A percentile compares a stretch with the other conserved stretches of the same genome.
Conservation (phyloP, 768 basidiomycete species). For the Mycena rebaudengoi region DNA sequence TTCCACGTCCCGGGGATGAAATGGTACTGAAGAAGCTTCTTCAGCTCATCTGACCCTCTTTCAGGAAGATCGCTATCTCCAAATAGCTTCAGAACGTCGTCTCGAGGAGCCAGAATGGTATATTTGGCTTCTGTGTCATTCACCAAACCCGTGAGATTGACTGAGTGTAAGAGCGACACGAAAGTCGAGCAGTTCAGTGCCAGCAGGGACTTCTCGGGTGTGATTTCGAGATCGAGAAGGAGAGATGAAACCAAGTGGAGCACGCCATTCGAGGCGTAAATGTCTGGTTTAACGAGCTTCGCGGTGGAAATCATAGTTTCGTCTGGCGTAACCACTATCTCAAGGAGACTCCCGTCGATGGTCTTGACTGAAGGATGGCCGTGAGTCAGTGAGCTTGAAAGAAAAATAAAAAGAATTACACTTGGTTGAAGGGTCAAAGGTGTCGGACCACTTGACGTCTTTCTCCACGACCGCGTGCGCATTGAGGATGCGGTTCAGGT, state of each 20-base stretch:
- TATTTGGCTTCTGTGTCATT: slow-evolving; percentile 73
- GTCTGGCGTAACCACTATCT: slow-evolving; percentile 62
- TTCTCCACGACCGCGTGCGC: slow-evolving; percentile 75
- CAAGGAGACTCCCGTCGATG: slow-evolving; percentile 70
- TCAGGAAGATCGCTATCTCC: slow-evolving; percentile 66
- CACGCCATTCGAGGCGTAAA: slow-evolving; percentile 95
- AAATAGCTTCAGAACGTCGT: slow-evolving; percentile 79
- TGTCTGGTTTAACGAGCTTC: slow-evolving; percentile 75
- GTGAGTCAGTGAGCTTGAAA: not conserved
- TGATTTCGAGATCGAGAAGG: slow-evolving; percentile 80
- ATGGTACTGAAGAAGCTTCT: slow-evolving; percentile 84
- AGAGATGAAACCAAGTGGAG: slow-evolving; percentile 88
- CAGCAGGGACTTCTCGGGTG: slow-evolving; percentile 95
- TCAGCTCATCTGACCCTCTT: slow-evolving; percentile 73
- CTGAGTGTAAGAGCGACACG: slow-evolving; percentile 87
- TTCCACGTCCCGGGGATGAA: slow-evolving; percentile 87
- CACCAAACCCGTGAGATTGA: slow-evolving; percentile 73
- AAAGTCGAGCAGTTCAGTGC: slow-evolving; percentile 92
- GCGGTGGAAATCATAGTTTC: slow-evolving; percentile 66
- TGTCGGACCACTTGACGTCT: slow-evolving; percentile 72
- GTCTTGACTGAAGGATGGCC: slow-evolving; percentile 66
- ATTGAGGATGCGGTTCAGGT: slow-evolving; percentile 78
- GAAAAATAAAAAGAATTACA: slow-evolving; percentile 50
- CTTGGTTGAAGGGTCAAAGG: slow-evolving; percentile 59
- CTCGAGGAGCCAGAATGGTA: slow-evolving; percentile 92